These are phyloP conservation scores for Stylosanthes scabra DNA, from an alignment of 331 rosid genomes.

Conservation along the genomic window DNA sequence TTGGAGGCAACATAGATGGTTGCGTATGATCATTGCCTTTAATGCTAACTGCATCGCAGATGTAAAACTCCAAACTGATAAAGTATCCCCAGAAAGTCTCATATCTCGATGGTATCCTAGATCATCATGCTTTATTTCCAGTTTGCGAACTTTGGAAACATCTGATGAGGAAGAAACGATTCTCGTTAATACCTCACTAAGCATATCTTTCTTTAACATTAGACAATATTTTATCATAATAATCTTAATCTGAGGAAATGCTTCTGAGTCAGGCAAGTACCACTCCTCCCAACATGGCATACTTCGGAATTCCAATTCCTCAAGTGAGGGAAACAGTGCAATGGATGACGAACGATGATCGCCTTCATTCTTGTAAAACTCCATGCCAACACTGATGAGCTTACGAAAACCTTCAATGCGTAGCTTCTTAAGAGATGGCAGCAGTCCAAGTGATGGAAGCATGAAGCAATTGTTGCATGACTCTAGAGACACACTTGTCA, in stretches of 20 bases:
- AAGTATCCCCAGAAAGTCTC: no score
- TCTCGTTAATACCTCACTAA: not conserved
- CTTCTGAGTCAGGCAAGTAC: not conserved
- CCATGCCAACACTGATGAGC: conserved; percentile 23
- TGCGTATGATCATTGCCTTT: not conserved
- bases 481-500: not conserved
- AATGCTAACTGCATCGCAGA: no score
- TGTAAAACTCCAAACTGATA: no score
- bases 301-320: conserved; percentile 12
- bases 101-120: no score
- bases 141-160: not conserved
- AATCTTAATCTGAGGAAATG: conserved; percentile 24
- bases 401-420: accelerated
- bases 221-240: not conserved
- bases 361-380: conserved; percentile 31
- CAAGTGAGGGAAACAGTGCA: conserved; percentile 18
- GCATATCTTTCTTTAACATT: not conserved
- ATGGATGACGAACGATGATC: not conserved
- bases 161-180: not conserved
- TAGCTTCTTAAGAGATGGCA: not conserved
- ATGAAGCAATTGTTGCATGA: not conserved
- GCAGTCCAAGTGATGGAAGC: conserved; percentile 21
- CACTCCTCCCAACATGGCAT: conserved; percentile 42
- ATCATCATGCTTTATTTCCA: no score
- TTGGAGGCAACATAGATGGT: not conserved